Evolutionary conservation across 169 alveolate species (phyloP).

Genomic region (Plasmodium falciparum): DNA sequence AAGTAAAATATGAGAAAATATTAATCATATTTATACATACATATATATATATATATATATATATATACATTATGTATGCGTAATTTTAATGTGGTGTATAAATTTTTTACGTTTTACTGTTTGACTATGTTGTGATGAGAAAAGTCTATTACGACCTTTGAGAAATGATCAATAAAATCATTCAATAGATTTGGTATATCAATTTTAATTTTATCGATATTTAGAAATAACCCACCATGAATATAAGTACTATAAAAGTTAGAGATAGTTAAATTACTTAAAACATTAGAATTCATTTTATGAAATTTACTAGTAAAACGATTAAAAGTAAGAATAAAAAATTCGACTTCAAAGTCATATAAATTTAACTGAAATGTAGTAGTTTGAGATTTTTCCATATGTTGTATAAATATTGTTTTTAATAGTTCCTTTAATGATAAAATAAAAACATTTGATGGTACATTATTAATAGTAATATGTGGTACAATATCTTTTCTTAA

Average conservation of each 20-base stretch:
- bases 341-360: conserved; percentile 44
- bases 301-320: conserved; percentile 28
- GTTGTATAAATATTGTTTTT: conserved; percentile 5
- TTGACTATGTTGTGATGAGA: conserved; percentile 10
- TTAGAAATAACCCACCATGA: conserved; percentile 47
- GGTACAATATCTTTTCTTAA: conserved; percentile 25
- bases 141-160: conserved; percentile 55
- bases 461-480: conserved; percentile 50
- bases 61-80: too few relatives aligned
- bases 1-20: too few relatives aligned
- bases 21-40: too few relatives aligned
- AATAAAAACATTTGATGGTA: conserved; percentile 28
- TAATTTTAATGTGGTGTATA: not conserved
- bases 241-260: conserved; percentile 53
- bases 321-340: conserved; percentile 16
- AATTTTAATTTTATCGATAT: conserved; percentile 20
- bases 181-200: conserved; percentile 13
- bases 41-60: too few relatives aligned
- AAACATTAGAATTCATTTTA: conserved; percentile 13
- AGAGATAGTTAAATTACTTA: conserved; percentile 37
- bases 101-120: not conserved
- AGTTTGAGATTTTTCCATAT: conserved; percentile 12
- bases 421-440: conserved; percentile 35
- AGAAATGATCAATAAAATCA: conserved; percentile 48
- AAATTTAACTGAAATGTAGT: conserved; percentile 4